These are phyloP conservation scores for Kazachstania sp. DNA, from an alignment of 1,139 yeast species.

Conservation along the genomic window DNA sequence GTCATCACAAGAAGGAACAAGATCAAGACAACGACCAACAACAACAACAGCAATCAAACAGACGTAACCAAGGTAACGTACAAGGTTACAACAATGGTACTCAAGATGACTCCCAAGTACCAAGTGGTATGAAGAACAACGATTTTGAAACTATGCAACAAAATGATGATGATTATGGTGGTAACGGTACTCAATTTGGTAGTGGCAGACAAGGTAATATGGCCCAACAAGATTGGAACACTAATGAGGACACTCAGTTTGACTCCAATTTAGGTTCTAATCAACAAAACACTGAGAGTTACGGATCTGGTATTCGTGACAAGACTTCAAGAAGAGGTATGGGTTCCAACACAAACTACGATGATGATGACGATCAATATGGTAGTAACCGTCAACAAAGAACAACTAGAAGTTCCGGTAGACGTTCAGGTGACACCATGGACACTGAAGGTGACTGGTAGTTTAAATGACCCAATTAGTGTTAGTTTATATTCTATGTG, in stretches of 20 bases:
- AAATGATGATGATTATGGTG: slow-evolving; percentile 1
- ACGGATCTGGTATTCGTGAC: neutral
- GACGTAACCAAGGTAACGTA: slow-evolving; percentile 4
- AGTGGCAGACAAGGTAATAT: neutral
- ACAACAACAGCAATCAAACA: slow-evolving; percentile 10
- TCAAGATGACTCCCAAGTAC: slow-evolving; percentile 6
- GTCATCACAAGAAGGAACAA: slow-evolving; percentile 10
- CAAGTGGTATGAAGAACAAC: neutral
- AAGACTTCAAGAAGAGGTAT: slow-evolving; percentile 1
- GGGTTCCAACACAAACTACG: slow-evolving; percentile 1
- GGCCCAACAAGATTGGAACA: neutral
- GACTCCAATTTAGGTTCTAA: neutral
- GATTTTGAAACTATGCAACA: neutral
- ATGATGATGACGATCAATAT: slow-evolving; percentile 4
- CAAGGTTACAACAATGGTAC: slow-evolving; percentile 7
- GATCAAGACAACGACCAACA: slow-evolving; percentile 9
- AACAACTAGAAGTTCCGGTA: slow-evolving; percentile 2
- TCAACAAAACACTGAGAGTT: slow-evolving; percentile 6
- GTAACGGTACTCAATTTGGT: neutral
- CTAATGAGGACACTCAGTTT: neutral
- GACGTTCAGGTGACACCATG: slow-evolving; percentile 1
- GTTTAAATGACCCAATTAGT: slow-evolving; percentile 2
- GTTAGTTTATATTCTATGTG: neutral
- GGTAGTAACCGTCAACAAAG: slow-evolving; percentile 2
- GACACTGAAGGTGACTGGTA: slow-evolving; percentile 14